Evolutionary conservation across 306 rosid genomes (phyloP).

Genomic region (Lablab purpureus): DNA sequence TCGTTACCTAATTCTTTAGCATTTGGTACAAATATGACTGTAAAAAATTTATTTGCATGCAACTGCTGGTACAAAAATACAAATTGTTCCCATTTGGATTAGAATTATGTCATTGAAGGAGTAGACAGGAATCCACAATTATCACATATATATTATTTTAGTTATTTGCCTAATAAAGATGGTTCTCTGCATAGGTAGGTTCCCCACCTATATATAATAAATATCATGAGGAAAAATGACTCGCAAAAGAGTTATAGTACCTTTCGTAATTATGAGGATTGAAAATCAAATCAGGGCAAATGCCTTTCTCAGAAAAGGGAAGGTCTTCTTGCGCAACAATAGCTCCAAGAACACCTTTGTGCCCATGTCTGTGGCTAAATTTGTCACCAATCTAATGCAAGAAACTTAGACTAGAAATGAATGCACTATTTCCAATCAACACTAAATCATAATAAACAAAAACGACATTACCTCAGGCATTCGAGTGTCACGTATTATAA

Average conservation of each 20-base stretch:
- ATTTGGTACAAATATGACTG: not conserved
- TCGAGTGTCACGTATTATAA: slow-evolving; percentile 83
- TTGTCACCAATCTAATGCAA: slow-evolving; percentile 82
- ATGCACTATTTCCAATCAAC: slow-evolving; percentile 25
- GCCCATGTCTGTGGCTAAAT: slow-evolving; percentile 99
- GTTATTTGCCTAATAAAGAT: no score
- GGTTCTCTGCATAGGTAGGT: no score
- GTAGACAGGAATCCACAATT: no score
- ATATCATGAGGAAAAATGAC: not conserved
- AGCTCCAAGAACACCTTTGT: slow-evolving; percentile 97
- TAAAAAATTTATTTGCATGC: not conserved
- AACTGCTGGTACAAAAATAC: not conserved
- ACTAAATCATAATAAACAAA: slow-evolving; percentile 26
- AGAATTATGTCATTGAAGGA: not conserved
- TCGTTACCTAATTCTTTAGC: not conserved
- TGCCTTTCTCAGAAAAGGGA: slow-evolving; percentile 96
- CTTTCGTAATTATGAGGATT: slow-evolving; percentile 97
- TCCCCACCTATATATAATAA: not conserved
- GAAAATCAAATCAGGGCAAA: slow-evolving; percentile 96
- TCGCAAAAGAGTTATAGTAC: slow-evolving; percentile 45
- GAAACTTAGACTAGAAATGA: slow-evolving; percentile 41
- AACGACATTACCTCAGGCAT: slow-evolving; percentile 82
- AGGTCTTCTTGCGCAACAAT: slow-evolving; percentile 95
- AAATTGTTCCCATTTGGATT: not conserved
- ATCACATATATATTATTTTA: no score